Evolutionary conservation across 148 eudicot species (phyloP).

Genomic region (Cornus kousa): DNA sequence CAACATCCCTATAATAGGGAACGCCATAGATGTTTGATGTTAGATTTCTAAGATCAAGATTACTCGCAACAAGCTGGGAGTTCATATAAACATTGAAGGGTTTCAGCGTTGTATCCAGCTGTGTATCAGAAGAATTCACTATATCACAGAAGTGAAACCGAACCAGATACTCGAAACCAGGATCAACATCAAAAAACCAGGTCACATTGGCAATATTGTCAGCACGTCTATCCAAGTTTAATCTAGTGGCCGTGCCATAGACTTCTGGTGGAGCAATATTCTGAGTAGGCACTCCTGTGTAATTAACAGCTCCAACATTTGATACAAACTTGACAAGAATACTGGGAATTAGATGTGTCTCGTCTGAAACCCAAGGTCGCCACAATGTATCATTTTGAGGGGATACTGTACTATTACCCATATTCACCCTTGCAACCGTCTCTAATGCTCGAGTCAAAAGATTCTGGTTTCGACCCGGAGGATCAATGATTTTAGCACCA

Average conservation of each 20-base stretch:
- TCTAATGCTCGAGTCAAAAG: slow-evolving; percentile 36
- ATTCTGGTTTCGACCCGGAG: slow-evolving; percentile 21
- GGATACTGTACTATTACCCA: slow-evolving; percentile 45
- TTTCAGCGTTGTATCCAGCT: slow-evolving; percentile 20
- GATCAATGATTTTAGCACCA: slow-evolving; percentile 28
- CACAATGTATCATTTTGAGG: slow-evolving; percentile 53
- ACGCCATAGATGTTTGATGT: slow-evolving; percentile 39
- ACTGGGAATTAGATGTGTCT: slow-evolving; percentile 24
- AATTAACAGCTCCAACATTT: slow-evolving; percentile 31
- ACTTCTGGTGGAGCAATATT: slow-evolving; percentile 51
- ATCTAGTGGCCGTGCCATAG: slow-evolving; percentile 55
- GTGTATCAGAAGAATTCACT: slow-evolving; percentile 16
- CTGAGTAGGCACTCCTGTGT: slow-evolving; percentile 25
- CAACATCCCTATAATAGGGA: slow-evolving; percentile 47
- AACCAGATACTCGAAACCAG: slow-evolving; percentile 51
- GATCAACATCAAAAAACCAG: slow-evolving; percentile 56
- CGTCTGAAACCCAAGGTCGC: slow-evolving; percentile 55
- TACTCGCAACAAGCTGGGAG: slow-evolving; percentile 37
- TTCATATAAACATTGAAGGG: slow-evolving; percentile 56
- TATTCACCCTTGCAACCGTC: slow-evolving; percentile 53
- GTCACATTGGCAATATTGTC: slow-evolving; percentile 39
- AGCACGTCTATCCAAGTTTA: slow-evolving; percentile 34
- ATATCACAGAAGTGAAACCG: slow-evolving; percentile 69
- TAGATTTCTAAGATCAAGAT: slow-evolving; percentile 49
- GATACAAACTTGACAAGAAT: slow-evolving; percentile 40